phyloP scores from a whole-genome alignment of 1,139 yeast genomes.

The Saccharomyces hybrid region DNA sequence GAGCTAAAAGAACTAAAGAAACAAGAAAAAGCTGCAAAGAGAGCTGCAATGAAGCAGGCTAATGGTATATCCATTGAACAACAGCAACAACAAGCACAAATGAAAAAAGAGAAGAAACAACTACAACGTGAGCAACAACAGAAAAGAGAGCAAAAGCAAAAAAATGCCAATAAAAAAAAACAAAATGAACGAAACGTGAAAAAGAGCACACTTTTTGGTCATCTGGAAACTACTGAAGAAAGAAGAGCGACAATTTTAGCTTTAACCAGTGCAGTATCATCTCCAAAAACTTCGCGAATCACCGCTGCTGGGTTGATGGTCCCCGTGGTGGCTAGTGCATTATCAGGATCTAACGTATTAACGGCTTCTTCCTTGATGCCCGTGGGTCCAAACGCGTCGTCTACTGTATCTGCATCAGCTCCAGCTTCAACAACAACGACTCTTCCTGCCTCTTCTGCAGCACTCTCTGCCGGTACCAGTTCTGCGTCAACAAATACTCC shows the following conservation, averaged over 20 bases:
- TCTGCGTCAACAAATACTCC: conserved; percentile 4
- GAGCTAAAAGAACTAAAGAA: conserved; percentile 83
- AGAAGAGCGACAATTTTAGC: conserved; percentile 51
- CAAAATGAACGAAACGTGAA: conserved; percentile 35
- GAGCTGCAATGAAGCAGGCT: conserved; percentile 37
- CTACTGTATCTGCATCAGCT: conserved; percentile 2
- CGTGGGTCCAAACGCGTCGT: neutral
- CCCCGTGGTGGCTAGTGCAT: conserved; percentile 26
- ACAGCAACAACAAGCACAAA: conserved; percentile 31
- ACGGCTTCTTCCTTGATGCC: conserved; percentile 17
- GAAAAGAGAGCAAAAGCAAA: conserved; percentile 25
- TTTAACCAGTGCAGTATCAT: conserved; percentile 31
- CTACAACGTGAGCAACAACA: conserved; percentile 28
- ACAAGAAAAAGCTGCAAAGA: conserved; percentile 81
- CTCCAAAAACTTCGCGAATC: conserved; percentile 29
- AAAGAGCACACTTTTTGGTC: conserved; percentile 62
- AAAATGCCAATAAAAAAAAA: conserved; percentile 43
- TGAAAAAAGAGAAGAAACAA: conserved; percentile 31
- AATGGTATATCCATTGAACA: conserved; percentile 32
- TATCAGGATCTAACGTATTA: conserved; percentile 19
- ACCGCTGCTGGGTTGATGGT: conserved; percentile 32
- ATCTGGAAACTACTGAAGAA: conserved; percentile 77
- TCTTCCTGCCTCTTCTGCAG: conserved; percentile 5
- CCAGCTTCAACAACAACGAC: conserved; percentile 7
- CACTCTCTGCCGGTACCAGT: conserved; percentile 7